phyloP scores from a whole-genome alignment of 805 yeast species.

The Teunomyces kruisii region DNA sequence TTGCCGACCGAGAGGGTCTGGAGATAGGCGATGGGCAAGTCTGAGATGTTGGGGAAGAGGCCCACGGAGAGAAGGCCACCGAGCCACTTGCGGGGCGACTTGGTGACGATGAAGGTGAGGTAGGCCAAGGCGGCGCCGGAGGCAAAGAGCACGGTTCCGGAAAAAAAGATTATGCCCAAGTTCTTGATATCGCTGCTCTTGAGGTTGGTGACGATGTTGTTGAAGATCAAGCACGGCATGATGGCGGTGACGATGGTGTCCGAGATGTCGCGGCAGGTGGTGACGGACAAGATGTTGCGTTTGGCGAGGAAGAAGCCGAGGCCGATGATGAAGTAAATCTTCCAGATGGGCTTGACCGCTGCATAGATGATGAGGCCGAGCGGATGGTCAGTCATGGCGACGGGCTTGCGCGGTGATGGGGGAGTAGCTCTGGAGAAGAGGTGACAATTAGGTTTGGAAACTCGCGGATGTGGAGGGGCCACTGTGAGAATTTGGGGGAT shows the following conservation, averaged over 20 bases:
- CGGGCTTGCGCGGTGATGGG: background rate
- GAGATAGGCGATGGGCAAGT: conserved; percentile 80
- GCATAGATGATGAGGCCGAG: conserved; percentile 72
- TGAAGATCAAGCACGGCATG: conserved; percentile 74
- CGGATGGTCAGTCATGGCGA: conserved; percentile 15
- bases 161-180: conserved; percentile 60
- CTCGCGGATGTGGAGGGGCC: no score
- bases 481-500: no score
- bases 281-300: conserved; percentile 61
- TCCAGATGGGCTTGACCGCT: conserved; percentile 82
- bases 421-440: no score
- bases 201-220: conserved; percentile 66
- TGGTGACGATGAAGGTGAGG: conserved; percentile 47
- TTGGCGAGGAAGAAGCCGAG: conserved; percentile 67
- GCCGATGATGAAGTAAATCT: conserved; percentile 70
- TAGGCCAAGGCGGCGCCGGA: conserved; percentile 51
- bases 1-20: conserved; percentile 69
- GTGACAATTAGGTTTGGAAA: no score
- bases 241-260: conserved; percentile 66
- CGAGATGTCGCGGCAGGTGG: conserved; percentile 68
- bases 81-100: conserved; percentile 69
- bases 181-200: conserved; percentile 66
- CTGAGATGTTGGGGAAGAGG: conserved; percentile 75
- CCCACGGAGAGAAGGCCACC: conserved; percentile 78
- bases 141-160: conserved; percentile 49